phyloP scores from a whole-genome alignment of 75 land plant genomes.

The Picea glauca region DNA sequence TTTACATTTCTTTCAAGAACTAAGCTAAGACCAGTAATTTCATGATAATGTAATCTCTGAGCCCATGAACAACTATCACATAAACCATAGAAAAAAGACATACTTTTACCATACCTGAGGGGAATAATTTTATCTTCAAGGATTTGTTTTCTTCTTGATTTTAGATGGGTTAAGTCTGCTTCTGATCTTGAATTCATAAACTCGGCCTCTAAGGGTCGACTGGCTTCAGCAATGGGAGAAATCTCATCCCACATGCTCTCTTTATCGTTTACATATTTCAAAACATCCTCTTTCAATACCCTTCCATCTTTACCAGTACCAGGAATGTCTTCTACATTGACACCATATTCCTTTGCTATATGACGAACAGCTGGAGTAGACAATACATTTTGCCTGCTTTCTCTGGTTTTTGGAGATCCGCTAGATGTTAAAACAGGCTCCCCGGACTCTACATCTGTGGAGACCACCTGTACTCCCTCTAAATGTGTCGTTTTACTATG shows the following conservation, averaged over 20 bases:
- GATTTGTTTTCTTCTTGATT: not conserved
- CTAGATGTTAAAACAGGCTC: constrained; percentile 3
- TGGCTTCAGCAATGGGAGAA: not conserved
- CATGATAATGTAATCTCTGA: not conserved
- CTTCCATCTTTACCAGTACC: constrained; percentile 96
- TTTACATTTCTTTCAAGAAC: not conserved
- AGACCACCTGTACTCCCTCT: not conserved
- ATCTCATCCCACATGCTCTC: constrained; percentile 39
- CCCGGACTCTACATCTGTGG: not conserved
- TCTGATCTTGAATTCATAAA: not conserved
- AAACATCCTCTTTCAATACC: constrained; percentile 74
- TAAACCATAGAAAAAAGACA: not conserved
- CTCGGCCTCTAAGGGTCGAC: not conserved
- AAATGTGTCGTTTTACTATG: not conserved
- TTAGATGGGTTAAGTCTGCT: not conserved
- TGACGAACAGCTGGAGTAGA: constrained; percentile 88
- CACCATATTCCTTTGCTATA: constrained; percentile 79
- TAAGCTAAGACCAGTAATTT: constrained; percentile 2
- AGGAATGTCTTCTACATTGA: constrained; percentile 50
- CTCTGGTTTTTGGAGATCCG: constrained; percentile 4
- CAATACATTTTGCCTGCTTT: constrained; percentile 30
- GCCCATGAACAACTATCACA: not conserved
- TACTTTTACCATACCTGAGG: constrained; percentile 36
- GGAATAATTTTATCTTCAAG: constrained; percentile 47
- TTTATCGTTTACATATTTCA: constrained; percentile 44